Percentiles rank a stretch among this genome's conserved stretches.
These are phyloP conservation scores for Fusarium subtropicale DNA, from an alignment of 2,329 filamentous ascomycete species.

Conservation along the genomic window DNA sequence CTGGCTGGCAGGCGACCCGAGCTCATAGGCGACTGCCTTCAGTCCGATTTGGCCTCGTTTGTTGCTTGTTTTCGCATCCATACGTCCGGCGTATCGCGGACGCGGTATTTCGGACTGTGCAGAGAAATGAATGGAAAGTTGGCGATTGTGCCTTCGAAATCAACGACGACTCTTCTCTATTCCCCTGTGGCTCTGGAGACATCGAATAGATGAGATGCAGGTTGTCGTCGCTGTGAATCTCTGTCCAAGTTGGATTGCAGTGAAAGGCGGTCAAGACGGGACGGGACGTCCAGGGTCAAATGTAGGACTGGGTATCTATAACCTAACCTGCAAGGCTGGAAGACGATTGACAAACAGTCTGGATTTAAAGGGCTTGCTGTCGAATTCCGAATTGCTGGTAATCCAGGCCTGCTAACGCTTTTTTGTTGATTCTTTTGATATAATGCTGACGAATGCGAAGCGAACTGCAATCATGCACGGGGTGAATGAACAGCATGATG, in stretches of 20 bases:
- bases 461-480: not conserved
- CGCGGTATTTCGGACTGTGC: not conserved
- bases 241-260: not conserved
- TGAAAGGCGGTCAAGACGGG: conserved; percentile 22
- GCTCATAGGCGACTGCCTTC: not conserved
- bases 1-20: not conserved
- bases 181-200: not conserved
- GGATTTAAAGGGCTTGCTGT: not conserved
- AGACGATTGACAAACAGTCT: not conserved
- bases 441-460: not conserved
- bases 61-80: not conserved
- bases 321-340: conserved; percentile 8
- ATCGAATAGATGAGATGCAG: not conserved
- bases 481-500: not conserved
- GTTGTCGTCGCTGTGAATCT: not conserved
- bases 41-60: not conserved
- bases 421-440: not conserved
- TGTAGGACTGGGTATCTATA: not conserved
- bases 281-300: not conserved
- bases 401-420: not conserved
- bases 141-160: not conserved
- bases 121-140: not conserved
- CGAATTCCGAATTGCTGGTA: not conserved
- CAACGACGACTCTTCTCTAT: not conserved
- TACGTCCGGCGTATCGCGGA: not conserved